Evolutionary conservation across 225 moss, liverwort and hornwort species (phyloP).

Genomic region (Bryoerythrophyllum caledonicum): DNA sequence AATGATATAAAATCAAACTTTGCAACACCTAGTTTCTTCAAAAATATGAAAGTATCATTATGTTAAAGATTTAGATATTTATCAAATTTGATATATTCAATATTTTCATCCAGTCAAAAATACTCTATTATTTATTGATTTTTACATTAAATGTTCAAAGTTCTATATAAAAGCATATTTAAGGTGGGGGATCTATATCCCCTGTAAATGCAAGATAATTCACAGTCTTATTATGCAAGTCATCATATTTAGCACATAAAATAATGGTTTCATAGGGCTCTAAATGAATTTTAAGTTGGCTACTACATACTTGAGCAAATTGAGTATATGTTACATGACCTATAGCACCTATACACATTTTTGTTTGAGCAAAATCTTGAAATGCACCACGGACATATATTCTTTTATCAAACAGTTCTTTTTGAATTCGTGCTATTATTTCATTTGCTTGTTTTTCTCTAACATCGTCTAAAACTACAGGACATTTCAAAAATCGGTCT

Average conservation of each 20-base stretch:
- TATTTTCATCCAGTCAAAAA: not conserved
- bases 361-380: slow-evolving; percentile 75
- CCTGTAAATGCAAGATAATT: slow-evolving; percentile 93
- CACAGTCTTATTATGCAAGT: slow-evolving; percentile 74
- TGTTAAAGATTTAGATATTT: no score
- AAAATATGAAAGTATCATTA: no score
- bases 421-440: slow-evolving; percentile 51
- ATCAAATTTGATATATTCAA: not conserved
- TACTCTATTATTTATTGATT: not conserved
- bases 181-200: slow-evolving; percentile 70
- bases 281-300: slow-evolving; percentile 61
- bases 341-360: slow-evolving; percentile 79
- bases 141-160: not conserved
- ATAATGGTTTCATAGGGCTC: slow-evolving; percentile 66
- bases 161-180: rapidly evolving
- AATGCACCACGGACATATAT: slow-evolving; percentile 77
- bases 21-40: no score
- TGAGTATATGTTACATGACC: slow-evolving; percentile 92
- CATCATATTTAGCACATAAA: slow-evolving; percentile 85
- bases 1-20: no score
- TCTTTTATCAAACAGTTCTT: slow-evolving; percentile 56
- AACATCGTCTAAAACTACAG: slow-evolving; percentile 49
- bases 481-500: slow-evolving; percentile 63
- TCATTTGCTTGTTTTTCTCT: slow-evolving; percentile 48
- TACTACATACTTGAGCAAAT: slow-evolving; percentile 82